These are phyloP conservation scores for Silene coronaria DNA, from an alignment of 179 eudicot species.

Conservation along the genomic window DNA sequence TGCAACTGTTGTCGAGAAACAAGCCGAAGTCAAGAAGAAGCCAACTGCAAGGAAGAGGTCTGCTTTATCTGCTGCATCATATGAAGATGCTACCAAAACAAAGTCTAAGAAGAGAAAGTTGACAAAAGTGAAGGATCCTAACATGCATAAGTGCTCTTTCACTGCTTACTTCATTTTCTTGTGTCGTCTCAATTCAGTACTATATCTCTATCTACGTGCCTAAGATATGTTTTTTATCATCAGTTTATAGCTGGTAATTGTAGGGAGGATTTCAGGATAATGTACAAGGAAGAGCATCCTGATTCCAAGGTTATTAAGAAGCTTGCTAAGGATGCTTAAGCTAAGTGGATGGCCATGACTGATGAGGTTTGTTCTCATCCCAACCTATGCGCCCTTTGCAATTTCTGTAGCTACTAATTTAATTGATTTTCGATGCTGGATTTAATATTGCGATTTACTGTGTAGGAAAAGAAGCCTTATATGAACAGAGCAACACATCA, in stretches of 20 bases:
- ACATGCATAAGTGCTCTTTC: slow-evolving; percentile 66
- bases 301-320: slow-evolving; percentile 43
- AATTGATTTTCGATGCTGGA: background rate
- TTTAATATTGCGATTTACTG: background rate
- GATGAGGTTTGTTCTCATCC: slow-evolving; percentile 49
- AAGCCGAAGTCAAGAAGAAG: slow-evolving; percentile 42
- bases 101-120: slow-evolving; percentile 50
- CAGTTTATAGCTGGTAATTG: background rate
- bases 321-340: slow-evolving; percentile 77
- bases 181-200: slow-evolving; percentile 24
- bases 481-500: slow-evolving; percentile 62
- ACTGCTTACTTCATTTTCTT: slow-evolving; percentile 78
- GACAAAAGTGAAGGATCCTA: slow-evolving; percentile 55
- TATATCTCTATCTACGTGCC: background rate
- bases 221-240: background rate
- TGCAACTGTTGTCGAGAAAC: slow-evolving; percentile 46
- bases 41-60: slow-evolving; percentile 47
- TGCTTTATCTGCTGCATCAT: slow-evolving; percentile 5
- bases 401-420: background rate
- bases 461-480: slow-evolving; percentile 65
- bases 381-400: background rate
- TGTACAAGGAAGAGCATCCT: slow-evolving; percentile 66
- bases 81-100: slow-evolving; percentile 27
- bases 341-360: slow-evolving; percentile 73
- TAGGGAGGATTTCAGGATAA: slow-evolving; percentile 77